Conservation (phyloP, 805 yeast genomes). For the Saturnispora gosingensis region DNA sequence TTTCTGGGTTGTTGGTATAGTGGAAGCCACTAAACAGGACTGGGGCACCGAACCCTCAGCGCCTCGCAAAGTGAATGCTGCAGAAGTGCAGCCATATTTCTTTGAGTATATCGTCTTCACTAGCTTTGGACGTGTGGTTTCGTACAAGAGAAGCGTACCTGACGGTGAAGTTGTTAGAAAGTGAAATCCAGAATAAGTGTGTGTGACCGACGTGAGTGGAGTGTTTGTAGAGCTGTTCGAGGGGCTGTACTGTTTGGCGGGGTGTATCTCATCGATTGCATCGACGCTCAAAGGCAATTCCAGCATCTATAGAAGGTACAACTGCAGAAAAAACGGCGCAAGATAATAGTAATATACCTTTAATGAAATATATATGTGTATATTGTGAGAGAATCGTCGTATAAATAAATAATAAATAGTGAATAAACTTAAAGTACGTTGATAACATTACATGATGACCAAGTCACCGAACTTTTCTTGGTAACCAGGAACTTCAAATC, state of each 20-base stretch:
- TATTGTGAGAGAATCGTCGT: constrained; percentile 4
- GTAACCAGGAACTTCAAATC: constrained; percentile 98
- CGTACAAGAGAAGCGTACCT: constrained; percentile 78
- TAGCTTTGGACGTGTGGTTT: constrained; percentile 58
- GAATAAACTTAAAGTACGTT: constrained; percentile 8
- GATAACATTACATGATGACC: constrained; percentile 64
- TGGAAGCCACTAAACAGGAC: constrained; percentile 69
- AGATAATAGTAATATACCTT: neutral
- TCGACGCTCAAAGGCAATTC: neutral
- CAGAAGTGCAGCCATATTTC: constrained; percentile 87
- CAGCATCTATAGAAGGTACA: neutral
- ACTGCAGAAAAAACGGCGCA: neutral
- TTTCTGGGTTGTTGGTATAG: constrained; percentile 31
- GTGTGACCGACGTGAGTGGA: constrained; percentile 5
- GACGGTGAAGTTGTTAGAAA: constrained; percentile 70
- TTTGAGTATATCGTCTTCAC: constrained; percentile 65
- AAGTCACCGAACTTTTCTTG: constrained; percentile 96
- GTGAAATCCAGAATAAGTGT: constrained; percentile 14
- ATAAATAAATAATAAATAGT: constrained; percentile 11
- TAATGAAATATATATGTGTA: constrained; percentile 3
- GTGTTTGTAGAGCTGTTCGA: neutral
- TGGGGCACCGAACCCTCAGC: constrained; percentile 39
- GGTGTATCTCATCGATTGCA: neutral
- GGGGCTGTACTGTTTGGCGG: neutral
- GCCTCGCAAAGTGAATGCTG: constrained; percentile 59